Evolutionary conservation across 352 stramenopile species (phyloP), one percentile per base, ranked within the genome.

Genomic region (Phytophthora agathidicida): DNA sequence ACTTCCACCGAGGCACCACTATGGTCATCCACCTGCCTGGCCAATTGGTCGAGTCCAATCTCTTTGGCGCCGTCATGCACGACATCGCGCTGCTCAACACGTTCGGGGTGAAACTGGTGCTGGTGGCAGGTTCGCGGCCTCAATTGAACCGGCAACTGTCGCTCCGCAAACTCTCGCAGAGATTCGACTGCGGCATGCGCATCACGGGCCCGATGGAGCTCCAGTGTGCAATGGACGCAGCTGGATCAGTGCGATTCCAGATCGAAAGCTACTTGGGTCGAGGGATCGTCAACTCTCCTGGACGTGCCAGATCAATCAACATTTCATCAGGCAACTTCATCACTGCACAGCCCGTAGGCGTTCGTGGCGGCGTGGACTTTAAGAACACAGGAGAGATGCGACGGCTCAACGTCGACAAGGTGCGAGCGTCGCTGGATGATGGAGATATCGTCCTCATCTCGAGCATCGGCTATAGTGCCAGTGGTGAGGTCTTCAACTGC

Each of bases 281-380:
- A 24, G 88, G 88, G 2, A 92, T 96, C 46, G 78, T 91, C 35
- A 97, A 97, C 66, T 81, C 77, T 8, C 84, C 85, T 0, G 86
- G 86, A 33, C 74, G 80, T 17, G 69, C 75, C 1, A 60, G 78
- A 5, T 73, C 79, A 6, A 92, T 97, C 58, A 98, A 97, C 66
- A 95, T 99, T 35, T 85, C 97, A 4, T 97, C 90, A 3, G 96
- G 96, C 9, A 99, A 99, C 67, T 99, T 98, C 73, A 98, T 98
- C 73, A 97, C 92, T 8, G 96, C 96, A 4, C 88, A 96, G 68
- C 88, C 82, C 6, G 82, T 97, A 2, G 91, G 91, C 11, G 89
- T 97, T 1, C 80, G 86, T 16, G 86, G 82, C 23, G 88, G 88
- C 13, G 84, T 96, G 14, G 88, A 96, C 68, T 96, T 92, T 43